A percentile compares a stretch with the other conserved stretches of the same genome.
Evolutionary conservation across 2,329 filamentous ascomycete species (phyloP).

Genomic region (Monilinia vaccinii-corymbosi): DNA sequence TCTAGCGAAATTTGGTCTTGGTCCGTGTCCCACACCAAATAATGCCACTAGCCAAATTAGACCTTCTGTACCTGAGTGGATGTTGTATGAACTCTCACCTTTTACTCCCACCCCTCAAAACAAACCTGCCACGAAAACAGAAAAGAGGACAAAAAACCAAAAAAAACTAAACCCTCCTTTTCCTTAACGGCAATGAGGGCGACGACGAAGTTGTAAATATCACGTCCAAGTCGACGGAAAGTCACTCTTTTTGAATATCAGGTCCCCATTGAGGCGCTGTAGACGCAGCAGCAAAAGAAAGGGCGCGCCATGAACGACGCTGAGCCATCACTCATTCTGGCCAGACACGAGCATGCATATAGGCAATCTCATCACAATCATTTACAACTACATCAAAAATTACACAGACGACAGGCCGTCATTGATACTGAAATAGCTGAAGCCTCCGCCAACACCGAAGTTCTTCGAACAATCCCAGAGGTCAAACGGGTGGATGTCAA

Average conservation of each 20-base stretch:
- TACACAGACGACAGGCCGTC: conserved; percentile 14
- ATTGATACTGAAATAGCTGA: conserved; percentile 4
- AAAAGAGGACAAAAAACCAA: neutral
- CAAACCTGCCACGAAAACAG: neutral
- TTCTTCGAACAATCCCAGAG: conserved; percentile 24
- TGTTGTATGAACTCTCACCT: neutral
- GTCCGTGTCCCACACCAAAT: conserved; percentile 3
- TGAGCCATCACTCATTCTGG: conserved; percentile 31
- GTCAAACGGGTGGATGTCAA: conserved; percentile 28
- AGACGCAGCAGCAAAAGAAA: conserved; percentile 23
- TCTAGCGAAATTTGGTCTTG: conserved; percentile 9
- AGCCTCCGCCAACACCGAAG: conserved; percentile 20
- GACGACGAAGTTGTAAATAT: conserved; percentile 8
- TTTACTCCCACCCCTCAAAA: neutral
- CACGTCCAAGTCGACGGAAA: conserved; percentile 1
- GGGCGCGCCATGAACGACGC: conserved; percentile 23
- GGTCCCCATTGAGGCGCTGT: conserved; percentile 22
- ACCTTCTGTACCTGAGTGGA: neutral
- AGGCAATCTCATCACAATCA: conserved; percentile 24
- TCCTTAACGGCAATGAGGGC: conserved; percentile 10
- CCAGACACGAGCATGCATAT: conserved; percentile 23
- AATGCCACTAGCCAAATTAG: neutral
- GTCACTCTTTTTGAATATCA: conserved; percentile 9
- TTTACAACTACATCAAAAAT: conserved; percentile 20
- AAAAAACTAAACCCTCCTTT: neutral